Conservation (phyloP, 2,329 filamentous ascomycete species). For the Lasiodiplodia citricola region DNA sequence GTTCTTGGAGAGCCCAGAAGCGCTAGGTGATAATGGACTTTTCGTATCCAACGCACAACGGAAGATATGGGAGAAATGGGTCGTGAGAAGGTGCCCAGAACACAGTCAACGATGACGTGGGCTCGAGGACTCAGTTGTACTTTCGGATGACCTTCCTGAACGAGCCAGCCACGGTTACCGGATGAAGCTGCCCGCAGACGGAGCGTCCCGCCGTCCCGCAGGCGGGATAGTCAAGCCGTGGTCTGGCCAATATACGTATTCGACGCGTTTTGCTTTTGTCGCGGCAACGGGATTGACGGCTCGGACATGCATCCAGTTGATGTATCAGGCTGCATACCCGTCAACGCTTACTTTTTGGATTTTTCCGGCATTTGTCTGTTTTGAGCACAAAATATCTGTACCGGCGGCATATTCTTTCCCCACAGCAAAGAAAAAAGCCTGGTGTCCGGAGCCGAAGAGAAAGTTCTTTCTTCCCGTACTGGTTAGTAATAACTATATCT, state of each 20-base stretch:
- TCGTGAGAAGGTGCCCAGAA: constrained; percentile 54
- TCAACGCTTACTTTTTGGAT: background rate
- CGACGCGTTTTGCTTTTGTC: constrained; percentile 9
- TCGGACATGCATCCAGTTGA: background rate
- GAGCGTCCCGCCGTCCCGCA: constrained; percentile 19
- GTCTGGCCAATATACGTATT: constrained; percentile 14
- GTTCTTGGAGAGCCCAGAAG: constrained; percentile 49
- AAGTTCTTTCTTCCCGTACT: constrained; percentile 19
- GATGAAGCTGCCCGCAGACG: constrained; percentile 11
- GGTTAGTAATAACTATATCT: constrained; percentile 23
- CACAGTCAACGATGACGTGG: constrained; percentile 42
- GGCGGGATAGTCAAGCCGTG: constrained; percentile 15
- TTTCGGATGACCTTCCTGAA: constrained; percentile 22
- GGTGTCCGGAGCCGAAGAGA: constrained; percentile 24
- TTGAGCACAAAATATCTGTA: constrained; percentile 21
- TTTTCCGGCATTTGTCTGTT: background rate
- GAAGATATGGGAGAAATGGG: constrained; percentile 63
- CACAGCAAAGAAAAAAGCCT: constrained; percentile 21
- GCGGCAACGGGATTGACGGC: background rate
- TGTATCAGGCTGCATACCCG: background rate
- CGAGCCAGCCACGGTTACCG: constrained; percentile 8
- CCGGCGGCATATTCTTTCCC: constrained; percentile 21
- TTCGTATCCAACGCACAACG: constrained; percentile 55
- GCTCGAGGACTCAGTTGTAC: background rate
- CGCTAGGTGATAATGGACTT: constrained; percentile 55